Percentiles rank a stretch among this genome's conserved stretches.
Conservation (phyloP, 176 grass and related monocot genomes). For the Zoysia pacifica region DNA sequence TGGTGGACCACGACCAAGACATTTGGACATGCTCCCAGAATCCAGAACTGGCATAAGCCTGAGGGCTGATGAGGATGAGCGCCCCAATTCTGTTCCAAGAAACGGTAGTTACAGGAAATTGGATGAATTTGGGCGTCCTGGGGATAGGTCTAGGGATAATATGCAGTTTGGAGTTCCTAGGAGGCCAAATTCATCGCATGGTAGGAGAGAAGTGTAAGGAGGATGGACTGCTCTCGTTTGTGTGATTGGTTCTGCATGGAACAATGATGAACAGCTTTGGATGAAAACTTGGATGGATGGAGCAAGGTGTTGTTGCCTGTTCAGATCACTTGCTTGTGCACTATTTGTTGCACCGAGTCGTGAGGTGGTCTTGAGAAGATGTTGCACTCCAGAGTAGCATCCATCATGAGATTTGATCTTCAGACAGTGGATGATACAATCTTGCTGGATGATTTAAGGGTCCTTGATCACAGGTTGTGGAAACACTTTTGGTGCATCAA, state of each 20-base stretch:
- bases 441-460: constrained; percentile 25
- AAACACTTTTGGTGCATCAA: constrained; percentile 1
- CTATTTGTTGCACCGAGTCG: background rate
- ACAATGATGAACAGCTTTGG: constrained; percentile 14
- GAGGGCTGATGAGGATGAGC: constrained; percentile 67
- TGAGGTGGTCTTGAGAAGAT: constrained; percentile 4
- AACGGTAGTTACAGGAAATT: constrained; percentile 82
- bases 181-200: constrained; percentile 72
- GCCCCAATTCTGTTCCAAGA: constrained; percentile 54
- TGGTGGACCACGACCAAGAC: constrained; percentile 56
- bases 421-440: background rate
- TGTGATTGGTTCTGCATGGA: constrained; percentile 19
- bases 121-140: constrained; percentile 65
- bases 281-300: constrained; percentile 1
- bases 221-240: constrained; percentile 5
- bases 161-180: constrained; percentile 52
- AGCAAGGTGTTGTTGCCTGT: constrained; percentile 11
- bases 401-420: constrained; percentile 15
- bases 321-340: constrained; percentile 29
- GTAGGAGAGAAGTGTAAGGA: constrained; percentile 63
- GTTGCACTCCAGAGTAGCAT: background rate
- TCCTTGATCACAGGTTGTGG: constrained; percentile 18
- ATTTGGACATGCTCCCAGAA: constrained; percentile 64
- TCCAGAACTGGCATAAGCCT: constrained; percentile 52
- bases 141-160: constrained; percentile 60